Evolutionary conservation across 2,329 filamentous ascomycete genomes (phyloP), one percentile per base, ranked within the genome.

Genomic region (Monosporascus sp.): DNA sequence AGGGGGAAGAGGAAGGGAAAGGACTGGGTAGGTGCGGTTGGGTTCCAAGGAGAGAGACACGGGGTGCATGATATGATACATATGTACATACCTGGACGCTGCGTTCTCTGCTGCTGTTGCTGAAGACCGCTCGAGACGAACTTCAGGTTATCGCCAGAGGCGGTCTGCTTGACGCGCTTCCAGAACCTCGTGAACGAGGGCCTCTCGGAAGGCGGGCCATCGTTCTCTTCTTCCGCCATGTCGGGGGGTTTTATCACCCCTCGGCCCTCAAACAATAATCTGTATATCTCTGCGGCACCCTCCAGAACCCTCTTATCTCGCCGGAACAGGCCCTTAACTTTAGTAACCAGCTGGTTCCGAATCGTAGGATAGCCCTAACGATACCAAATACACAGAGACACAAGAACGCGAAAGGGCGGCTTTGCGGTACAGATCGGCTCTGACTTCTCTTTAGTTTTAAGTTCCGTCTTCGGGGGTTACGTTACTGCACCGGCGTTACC

Each of bases 121-220:
- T 64, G 59, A 5, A 57, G 61, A 22, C 62, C 62, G 40, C 64
- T 68, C 43, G 65, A 61, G 36, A 74, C 69, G 47, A 75, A 74
- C 2, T 63, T 70, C 52, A 73, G 64, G 51, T 60, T 66, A 52
- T 63, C 67, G 43, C 59, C 63, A 7, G 66, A 63, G 36, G 66
- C 58, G 38, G 65, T 66, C 48, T 75, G 67, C 61, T 75, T 77
- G 19, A 69, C 71, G 45, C 69, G 71, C 59, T 73, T 77, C 75
- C 76, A 76, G 54, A 75, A 80, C 9, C 68, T 61, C n/a, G 69
- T 66, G 60, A 80, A 80, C n/a, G 76, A 76, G 2, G 76, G 76
- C 54, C 73, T 67, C 22, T 22, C 43, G 14, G 24, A 20, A 5
- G 17, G 19, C 17, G 60, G 61, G 48, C 49, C 46, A 19, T 60